Conservation (phyloP, 2,329 filamentous ascomycete species). For the Capronia americana region DNA sequence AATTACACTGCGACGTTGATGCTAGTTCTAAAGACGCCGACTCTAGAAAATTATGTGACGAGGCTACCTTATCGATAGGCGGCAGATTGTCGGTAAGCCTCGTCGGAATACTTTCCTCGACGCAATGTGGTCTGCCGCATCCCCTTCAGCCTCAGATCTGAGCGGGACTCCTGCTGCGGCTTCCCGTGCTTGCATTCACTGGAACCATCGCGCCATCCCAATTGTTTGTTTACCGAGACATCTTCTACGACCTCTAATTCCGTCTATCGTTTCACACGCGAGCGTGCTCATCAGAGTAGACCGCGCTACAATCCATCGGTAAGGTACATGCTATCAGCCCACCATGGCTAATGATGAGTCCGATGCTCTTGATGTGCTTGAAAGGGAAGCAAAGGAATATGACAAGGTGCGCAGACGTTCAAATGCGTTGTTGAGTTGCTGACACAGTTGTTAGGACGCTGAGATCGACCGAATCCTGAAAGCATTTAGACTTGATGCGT, state of each 20-base stretch:
- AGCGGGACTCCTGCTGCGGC: not conserved
- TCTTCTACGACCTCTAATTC: not conserved
- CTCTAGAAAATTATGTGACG: not conserved
- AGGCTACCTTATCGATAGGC: slow-evolving; percentile 24
- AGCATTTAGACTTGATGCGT: slow-evolving; percentile 81
- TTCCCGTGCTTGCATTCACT: not conserved
- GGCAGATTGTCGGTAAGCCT: slow-evolving; percentile 14
- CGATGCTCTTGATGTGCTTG: slow-evolving; percentile 80
- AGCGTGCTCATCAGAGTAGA: slow-evolving; percentile 1
- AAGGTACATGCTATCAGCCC: slow-evolving; percentile 38
- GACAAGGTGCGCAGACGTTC: slow-evolving; percentile 69
- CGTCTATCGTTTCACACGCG: not conserved
- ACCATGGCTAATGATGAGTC: slow-evolving; percentile 67
- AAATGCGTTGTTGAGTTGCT: slow-evolving; percentile 29
- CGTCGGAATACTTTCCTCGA: slow-evolving; percentile 9
- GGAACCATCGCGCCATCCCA: not conserved
- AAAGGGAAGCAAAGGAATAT: slow-evolving; percentile 86
- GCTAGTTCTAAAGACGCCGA: not conserved
- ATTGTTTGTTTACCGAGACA: not conserved
- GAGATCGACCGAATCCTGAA: slow-evolving; percentile 94
- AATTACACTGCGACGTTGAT: not conserved
- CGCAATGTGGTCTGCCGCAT: not conserved
- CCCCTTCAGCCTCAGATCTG: not conserved
- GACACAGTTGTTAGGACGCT: slow-evolving; percentile 68
- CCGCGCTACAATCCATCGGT: slow-evolving; percentile 30